Conservation (phyloP, 2,329 filamentous ascomycete genomes). For the Aspergillus sp. region DNA sequence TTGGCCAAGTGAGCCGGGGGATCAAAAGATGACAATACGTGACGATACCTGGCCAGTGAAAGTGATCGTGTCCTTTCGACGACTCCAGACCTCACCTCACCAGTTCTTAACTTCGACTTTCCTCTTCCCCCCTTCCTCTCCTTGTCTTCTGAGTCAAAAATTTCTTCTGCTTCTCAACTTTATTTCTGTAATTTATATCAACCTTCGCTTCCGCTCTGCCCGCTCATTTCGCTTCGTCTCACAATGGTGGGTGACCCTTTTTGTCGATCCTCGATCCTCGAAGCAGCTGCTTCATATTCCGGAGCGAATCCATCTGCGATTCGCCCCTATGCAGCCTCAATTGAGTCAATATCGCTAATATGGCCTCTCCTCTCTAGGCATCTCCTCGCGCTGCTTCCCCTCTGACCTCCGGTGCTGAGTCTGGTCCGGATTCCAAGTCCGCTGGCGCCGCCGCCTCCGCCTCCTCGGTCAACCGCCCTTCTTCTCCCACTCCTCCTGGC, state of each 20-base stretch:
- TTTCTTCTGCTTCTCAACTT: conserved; percentile 14
- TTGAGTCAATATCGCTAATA: conserved; percentile 7
- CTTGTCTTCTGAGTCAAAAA: conserved; percentile 11
- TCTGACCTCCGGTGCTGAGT: conserved; percentile 47
- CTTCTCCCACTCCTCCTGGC: conserved; percentile 85
- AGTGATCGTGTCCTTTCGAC: conserved; percentile 30
- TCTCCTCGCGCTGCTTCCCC: conserved; percentile 44
- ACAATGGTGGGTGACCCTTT: conserved; percentile 25
- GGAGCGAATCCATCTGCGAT: background rate
- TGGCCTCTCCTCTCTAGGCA: conserved; percentile 25
- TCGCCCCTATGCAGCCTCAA: conserved; percentile 5
- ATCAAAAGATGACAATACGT: conserved; percentile 15
- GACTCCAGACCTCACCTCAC: conserved; percentile 21
- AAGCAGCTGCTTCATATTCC: background rate
- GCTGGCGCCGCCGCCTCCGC: conserved; percentile 56
- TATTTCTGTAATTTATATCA: conserved; percentile 21
- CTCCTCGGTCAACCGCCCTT: conserved; percentile 71
- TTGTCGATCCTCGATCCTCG: conserved; percentile 15
- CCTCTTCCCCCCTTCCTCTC: conserved; percentile 11
- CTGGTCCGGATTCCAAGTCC: conserved; percentile 45
- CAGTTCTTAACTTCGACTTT: conserved; percentile 7
- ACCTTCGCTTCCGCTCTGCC: conserved; percentile 19
- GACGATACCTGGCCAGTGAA: conserved; percentile 15
- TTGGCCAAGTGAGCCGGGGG: conserved; percentile 9
- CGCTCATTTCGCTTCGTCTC: conserved; percentile 19